phyloP scores from a whole-genome alignment of 2,329 filamentous ascomycete genomes.

The Claviceps sp. region DNA sequence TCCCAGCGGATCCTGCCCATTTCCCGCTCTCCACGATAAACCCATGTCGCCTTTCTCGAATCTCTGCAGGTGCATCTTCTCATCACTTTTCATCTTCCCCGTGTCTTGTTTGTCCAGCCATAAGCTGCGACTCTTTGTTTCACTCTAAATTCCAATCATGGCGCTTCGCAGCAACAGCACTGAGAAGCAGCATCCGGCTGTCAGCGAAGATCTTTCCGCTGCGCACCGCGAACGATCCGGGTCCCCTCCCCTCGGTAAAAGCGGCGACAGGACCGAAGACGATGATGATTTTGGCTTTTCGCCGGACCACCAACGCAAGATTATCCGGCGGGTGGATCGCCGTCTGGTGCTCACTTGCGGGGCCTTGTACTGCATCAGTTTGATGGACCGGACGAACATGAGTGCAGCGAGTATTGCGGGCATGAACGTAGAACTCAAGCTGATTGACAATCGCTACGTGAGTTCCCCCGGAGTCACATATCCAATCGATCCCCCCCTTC shows the following conservation, averaged over 20 bases:
- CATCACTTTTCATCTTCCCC: no score
- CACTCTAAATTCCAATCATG: slow-evolving; percentile 8
- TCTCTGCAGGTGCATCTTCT: no score
- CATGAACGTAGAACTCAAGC: slow-evolving; percentile 33
- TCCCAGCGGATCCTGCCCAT: no score
- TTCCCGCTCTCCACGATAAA: no score
- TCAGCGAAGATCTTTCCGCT: no score
- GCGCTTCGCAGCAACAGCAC: slow-evolving; percentile 9
- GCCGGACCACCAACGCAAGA: slow-evolving; percentile 49
- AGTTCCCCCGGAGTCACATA: slow-evolving; percentile 8
- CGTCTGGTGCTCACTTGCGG: slow-evolving; percentile 49
- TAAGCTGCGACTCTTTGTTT: no score
- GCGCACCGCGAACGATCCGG: slow-evolving; percentile 14
- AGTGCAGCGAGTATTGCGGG: slow-evolving; percentile 60
- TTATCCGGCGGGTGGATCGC: slow-evolving; percentile 56
- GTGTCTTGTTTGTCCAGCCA: no score
- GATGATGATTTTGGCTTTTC: slow-evolving; percentile 34
- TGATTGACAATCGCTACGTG: slow-evolving; percentile 34
- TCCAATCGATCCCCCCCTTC: no score
- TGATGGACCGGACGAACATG: slow-evolving; percentile 72
- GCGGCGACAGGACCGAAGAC: slow-evolving; percentile 33
- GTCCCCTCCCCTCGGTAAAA: slow-evolving; percentile 4
- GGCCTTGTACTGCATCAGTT: slow-evolving; percentile 56
- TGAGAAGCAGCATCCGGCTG: slow-evolving; percentile 11
- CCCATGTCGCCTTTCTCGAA: no score